These are phyloP conservation scores for Gymnopilus dilepis DNA, from an alignment of 768 basidiomycete genomes.

Conservation along the genomic window DNA sequence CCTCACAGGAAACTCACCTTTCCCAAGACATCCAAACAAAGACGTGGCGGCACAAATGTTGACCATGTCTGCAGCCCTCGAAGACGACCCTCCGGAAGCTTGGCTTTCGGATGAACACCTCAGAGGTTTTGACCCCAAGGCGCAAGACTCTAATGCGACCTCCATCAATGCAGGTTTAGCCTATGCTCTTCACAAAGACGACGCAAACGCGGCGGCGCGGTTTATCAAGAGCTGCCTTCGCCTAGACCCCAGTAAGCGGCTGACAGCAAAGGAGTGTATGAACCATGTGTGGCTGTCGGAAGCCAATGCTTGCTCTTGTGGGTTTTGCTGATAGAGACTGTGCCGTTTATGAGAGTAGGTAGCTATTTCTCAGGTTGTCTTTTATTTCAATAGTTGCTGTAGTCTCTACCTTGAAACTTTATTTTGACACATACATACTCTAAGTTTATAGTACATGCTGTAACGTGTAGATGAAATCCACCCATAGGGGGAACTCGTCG, in stretches of 20 bases:
- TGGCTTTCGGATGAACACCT: not conserved
- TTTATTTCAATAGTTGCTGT: too few relatives aligned
- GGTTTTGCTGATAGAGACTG: constrained; percentile 6
- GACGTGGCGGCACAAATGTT: constrained; percentile 1
- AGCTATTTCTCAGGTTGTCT: too few relatives aligned
- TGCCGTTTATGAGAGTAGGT: too few relatives aligned
- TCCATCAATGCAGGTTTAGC: constrained; percentile 7
- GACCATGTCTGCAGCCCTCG: constrained; percentile 1
- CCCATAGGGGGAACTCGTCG: too few relatives aligned
- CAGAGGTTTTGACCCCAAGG: not conserved
- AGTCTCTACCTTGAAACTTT: too few relatives aligned
- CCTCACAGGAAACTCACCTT: constrained; percentile 11
- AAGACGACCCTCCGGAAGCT: not conserved
- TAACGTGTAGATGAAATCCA: too few relatives aligned
- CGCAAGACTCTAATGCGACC: not conserved
- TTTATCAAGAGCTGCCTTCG: constrained; percentile 23
- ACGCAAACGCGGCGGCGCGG: not conserved
- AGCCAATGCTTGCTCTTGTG: constrained; percentile 17
- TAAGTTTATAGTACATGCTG: too few relatives aligned
- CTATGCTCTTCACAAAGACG: constrained; percentile 7
- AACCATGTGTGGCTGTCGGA: constrained; percentile 13
- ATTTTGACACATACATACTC: too few relatives aligned
- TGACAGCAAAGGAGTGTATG: not conserved
- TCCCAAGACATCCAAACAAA: not conserved
- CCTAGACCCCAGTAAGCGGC: constrained; percentile 10